Evolutionary conservation across 805 yeast species (phyloP).

Genomic region (Kazachstania viticola): DNA sequence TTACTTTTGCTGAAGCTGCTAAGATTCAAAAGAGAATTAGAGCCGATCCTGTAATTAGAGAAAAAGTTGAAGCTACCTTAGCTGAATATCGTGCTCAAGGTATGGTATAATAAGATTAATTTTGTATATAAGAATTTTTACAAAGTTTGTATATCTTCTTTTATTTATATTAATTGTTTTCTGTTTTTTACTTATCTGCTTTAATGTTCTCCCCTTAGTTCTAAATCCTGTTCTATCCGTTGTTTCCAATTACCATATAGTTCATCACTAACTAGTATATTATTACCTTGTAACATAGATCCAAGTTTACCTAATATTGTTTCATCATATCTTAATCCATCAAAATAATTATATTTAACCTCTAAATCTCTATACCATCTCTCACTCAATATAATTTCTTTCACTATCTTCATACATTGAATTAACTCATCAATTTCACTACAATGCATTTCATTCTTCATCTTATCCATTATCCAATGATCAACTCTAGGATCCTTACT

Average conservation of each 20-base stretch:
- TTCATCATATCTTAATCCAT: slow-evolving; percentile 19
- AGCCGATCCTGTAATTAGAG: slow-evolving; percentile 52
- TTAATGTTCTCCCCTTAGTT: slow-evolving; percentile 12
- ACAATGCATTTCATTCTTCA: slow-evolving; percentile 43
- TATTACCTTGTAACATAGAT: slow-evolving; percentile 27
- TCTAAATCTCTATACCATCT: slow-evolving; percentile 54
- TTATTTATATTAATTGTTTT: not conserved
- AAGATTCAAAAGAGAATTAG: slow-evolving; percentile 75
- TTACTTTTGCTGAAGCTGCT: slow-evolving; percentile 85
- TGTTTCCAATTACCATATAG: slow-evolving; percentile 27
- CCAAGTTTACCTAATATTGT: slow-evolving; percentile 21
- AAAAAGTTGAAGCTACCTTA: slow-evolving; percentile 52
- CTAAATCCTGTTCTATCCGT: slow-evolving; percentile 20
- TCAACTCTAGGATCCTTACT: slow-evolving; percentile 38
- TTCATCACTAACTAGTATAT: slow-evolving; percentile 22
- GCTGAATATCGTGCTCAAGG: slow-evolving; percentile 28
- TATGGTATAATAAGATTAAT: slow-evolving; percentile 9
- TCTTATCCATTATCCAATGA: slow-evolving; percentile 36
- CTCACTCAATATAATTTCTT: slow-evolving; percentile 41
- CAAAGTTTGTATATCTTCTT: too few species aligned
- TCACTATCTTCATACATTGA: slow-evolving; percentile 43
- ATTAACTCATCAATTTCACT: slow-evolving; percentile 36
- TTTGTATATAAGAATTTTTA: not conserved
- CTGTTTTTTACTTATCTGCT: not conserved
- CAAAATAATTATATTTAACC: slow-evolving; percentile 29